Conservation (phyloP, 1,139 yeast genomes). For the Blastobotrys elegans region DNA sequence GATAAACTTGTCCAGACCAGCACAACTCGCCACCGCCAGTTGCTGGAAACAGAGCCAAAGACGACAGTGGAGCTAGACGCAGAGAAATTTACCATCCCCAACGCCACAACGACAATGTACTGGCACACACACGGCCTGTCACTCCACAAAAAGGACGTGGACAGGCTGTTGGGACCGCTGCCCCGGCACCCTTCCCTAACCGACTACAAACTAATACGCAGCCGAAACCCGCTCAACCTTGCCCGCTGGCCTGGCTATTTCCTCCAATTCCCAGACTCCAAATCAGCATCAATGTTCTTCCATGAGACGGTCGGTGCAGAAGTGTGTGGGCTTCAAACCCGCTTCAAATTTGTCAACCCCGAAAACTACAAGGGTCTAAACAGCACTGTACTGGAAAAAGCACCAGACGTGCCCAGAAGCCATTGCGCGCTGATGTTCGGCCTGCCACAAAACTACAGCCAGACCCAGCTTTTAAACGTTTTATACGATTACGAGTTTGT, state of each 20-base stretch:
- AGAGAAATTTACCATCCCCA: too few species aligned
- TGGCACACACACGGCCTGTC: constrained; percentile 33
- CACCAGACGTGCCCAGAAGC: constrained; percentile 18
- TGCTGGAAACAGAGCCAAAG: too few species aligned
- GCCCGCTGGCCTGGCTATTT: constrained; percentile 47
- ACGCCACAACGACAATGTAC: constrained; percentile 29
- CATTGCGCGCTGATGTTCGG: constrained; percentile 38
- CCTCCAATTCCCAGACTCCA: constrained; percentile 44
- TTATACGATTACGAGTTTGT: constrained; percentile 43
- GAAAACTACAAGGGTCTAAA: constrained; percentile 23
- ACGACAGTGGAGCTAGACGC: too few species aligned
- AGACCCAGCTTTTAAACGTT: constrained; percentile 30
- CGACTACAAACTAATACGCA: constrained; percentile 37
- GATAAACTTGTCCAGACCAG: neutral
- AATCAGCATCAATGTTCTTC: constrained; percentile 49
- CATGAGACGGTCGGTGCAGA: constrained; percentile 45
- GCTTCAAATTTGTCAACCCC: constrained; percentile 42
- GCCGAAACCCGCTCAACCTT: constrained; percentile 45
- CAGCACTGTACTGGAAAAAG: constrained; percentile 27
- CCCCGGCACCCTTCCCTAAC: constrained; percentile 18
- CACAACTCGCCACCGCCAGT: too few species aligned
- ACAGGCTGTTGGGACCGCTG: constrained; percentile 26
- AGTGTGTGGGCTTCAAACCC: constrained; percentile 48
- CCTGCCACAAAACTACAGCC: constrained; percentile 34
- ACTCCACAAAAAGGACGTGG: constrained; percentile 31